phyloP scores from a whole-genome alignment of 805 yeast genomes.

The Yamadazyma phyllophila region DNA sequence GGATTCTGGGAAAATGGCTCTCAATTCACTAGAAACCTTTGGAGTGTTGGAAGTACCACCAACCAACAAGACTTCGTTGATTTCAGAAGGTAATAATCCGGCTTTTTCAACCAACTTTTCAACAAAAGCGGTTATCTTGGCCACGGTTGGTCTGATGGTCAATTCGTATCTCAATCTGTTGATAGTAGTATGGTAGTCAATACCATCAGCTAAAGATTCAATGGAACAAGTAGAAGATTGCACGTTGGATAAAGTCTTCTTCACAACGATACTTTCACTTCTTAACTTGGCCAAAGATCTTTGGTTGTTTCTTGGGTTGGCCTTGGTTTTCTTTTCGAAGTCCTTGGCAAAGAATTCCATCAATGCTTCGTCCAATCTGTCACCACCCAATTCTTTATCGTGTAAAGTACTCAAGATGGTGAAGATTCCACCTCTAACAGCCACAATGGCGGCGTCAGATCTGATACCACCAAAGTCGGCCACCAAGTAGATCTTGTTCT shows the following conservation, averaged over 20 bases:
- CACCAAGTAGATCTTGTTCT: conserved; percentile 81
- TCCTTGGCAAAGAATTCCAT: conserved; percentile 87
- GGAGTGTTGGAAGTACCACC: conserved; percentile 96
- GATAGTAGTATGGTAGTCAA: conserved; percentile 87
- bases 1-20: conserved; percentile 75
- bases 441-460: conserved; percentile 91
- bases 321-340: conserved; percentile 82
- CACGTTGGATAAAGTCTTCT: conserved; percentile 90
- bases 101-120: conserved; percentile 78
- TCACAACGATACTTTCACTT: conserved; percentile 77
- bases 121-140: conserved; percentile 74
- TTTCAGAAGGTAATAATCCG: conserved; percentile 75
- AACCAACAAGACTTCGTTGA: conserved; percentile 85
- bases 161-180: conserved; percentile 94
- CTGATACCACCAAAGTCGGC: conserved; percentile 96
- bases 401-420: conserved; percentile 86
- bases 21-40: conserved; percentile 76
- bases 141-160: conserved; percentile 73
- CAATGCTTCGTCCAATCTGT: conserved; percentile 73
- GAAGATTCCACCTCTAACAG: conserved; percentile 91
- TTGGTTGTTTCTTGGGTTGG: conserved; percentile 75
- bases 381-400: conserved; percentile 84
- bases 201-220: conserved; percentile 92
- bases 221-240: conserved; percentile 86
- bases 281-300: conserved; percentile 87